Base-by-base conservation (phyloP, 257 asterid species). In the Gynochthodes officinalis region DNA sequence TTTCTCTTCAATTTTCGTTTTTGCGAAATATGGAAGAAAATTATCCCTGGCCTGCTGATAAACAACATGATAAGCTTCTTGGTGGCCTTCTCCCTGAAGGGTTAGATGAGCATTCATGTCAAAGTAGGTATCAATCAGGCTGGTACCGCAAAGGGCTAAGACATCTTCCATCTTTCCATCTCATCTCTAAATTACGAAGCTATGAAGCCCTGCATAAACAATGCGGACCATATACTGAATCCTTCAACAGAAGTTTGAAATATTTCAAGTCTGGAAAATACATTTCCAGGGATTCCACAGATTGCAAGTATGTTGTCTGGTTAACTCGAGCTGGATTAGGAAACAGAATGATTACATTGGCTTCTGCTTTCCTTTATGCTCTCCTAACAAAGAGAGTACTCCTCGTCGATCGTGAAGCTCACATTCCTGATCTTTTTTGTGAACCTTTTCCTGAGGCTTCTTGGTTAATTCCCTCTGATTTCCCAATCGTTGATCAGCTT, bases 401-500 rank as follows among this genome's bases (percentile, higher is more conserved):
- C 28, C 94, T 93, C 8, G 89, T 91, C 7, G 98, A 89, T 55
- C 83, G 80, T 33, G 86, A 86, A 73, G 68, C 49, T 28, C 86
- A 86, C 78, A 79, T 93, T n/a, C 83, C 88, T 2, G 90, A 89
- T 32, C 94, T 91, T 50, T 91, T 93, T 74, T 91, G 98, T 5
- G 96, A 91, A 70, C 98, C 98, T 2, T 93, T 93, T 82, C 96
- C 96, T 0, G 92, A 83, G 40, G 77, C 44, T 35, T 88, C 98
- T 10, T 93, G 98, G 97, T 59, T 89, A 4, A 88, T 93, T 46
- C 97, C 96, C 33, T 42, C 77, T 57, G 91, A 89, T 68, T 91
- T 91, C 75, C 96, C 97, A 0, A 70, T 89, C 59, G 71, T 40
- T 12, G 49, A 65, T 40, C 73, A 83, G 30, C 87, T 91, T 71